Conservation (phyloP, 208 protist genomes). For the Polymyxa betae region DNA sequence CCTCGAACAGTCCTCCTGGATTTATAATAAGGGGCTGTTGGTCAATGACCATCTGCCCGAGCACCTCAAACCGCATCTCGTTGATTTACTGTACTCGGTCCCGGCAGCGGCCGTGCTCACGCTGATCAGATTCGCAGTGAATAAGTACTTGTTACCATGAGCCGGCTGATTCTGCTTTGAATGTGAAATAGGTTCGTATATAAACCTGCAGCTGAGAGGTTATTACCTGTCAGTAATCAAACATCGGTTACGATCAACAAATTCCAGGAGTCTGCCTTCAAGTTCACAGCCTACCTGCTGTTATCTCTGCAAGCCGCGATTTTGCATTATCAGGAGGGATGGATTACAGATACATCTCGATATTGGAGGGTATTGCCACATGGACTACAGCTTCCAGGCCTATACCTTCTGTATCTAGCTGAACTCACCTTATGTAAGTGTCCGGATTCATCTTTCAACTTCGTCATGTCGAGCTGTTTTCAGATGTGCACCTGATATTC, state of each 20-base stretch:
- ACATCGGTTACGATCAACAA: neutral
- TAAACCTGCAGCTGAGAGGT: neutral
- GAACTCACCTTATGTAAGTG: conserved; percentile 29
- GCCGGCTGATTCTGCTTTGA: neutral
- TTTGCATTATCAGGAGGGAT: conserved; percentile 4
- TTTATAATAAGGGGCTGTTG: too few relatives aligned
- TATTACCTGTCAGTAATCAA: neutral
- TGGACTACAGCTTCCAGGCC: neutral
- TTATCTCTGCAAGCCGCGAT: neutral
- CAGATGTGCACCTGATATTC: neutral
- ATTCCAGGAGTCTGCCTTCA: conserved; percentile 8
- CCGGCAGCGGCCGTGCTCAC: neutral
- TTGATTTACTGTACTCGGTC: neutral
- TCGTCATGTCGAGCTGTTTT: neutral
- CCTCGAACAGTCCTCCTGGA: too few relatives aligned
- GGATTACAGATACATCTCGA: neutral
- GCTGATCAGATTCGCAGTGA: neutral
- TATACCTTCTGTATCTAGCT: neutral
- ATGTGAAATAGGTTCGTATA: neutral
- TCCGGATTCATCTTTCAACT: neutral
- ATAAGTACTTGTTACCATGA: neutral
- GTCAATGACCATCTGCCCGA: neutral
- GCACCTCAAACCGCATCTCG: neutral
- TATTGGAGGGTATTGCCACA: conserved; percentile 23
- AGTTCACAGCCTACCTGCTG: neutral